Evolutionary conservation across 345 rosid species (phyloP).

Genomic region (Passiflora organensis): DNA sequence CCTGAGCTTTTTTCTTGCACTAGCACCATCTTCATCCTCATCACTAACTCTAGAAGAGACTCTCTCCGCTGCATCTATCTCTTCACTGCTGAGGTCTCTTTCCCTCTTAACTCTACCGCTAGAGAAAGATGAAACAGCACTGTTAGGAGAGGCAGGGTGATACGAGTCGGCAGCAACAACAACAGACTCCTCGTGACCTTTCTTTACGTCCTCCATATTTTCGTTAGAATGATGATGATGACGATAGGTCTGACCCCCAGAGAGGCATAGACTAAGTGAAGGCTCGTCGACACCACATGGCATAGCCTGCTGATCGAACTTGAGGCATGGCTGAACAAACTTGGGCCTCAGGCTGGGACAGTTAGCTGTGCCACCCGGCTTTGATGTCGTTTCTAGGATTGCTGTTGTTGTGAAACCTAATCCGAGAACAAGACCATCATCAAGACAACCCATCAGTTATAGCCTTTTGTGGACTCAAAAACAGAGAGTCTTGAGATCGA

Average conservation of each 20-base stretch:
- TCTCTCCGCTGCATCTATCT: constrained; percentile 32
- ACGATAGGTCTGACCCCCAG: background rate
- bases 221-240: background rate
- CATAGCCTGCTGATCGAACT: constrained; percentile 3
- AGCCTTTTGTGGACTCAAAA: background rate
- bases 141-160: constrained; percentile 37
- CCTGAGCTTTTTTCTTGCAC: constrained; percentile 55
- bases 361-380: constrained; percentile 4
- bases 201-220: constrained; percentile 20
- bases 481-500: too few relatives aligned
- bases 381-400: background rate
- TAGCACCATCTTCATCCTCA: constrained; percentile 45
- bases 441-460: constrained; percentile 18
- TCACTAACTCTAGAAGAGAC: constrained; percentile 31
- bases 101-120: constrained; percentile 30
- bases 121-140: constrained; percentile 36
- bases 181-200: constrained; percentile 7
- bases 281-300: constrained; percentile 15
- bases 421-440: constrained; percentile 27
- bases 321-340: constrained; percentile 1
- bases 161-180: constrained; percentile 17
- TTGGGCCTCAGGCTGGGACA: too few relatives aligned
- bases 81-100: constrained; percentile 19
- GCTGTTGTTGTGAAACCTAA: constrained; percentile 7
- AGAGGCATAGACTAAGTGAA: constrained; percentile 20